Base-by-base conservation (phyloP, 345 rosid species). In the Linum trigynum region DNA sequence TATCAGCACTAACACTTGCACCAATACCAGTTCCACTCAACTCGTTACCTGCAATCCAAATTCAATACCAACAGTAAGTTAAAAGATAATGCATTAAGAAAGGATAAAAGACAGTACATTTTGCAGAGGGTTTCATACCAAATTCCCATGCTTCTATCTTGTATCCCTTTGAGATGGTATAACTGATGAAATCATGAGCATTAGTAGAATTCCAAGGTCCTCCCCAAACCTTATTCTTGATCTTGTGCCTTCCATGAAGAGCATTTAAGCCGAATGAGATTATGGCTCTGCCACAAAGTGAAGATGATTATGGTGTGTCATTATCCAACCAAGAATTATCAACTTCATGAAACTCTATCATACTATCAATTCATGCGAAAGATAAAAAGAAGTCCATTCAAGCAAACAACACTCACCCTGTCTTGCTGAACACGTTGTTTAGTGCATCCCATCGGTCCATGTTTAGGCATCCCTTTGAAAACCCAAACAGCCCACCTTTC, bases 371-470 rank as follows among this genome's bases (percentile, higher is more conserved):
- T 23, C 32, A 23, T 23, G 32, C 32, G 32, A 23, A 23, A 23
- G 32, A 23, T 23, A 23, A 23, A 39, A 16, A 61, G 7, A 8
- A n/a, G 36, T 48, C 9, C 12, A 39, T 53, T 38, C 48, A 63
- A 70, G 72, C 53, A 38, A 58, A 51, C 74, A 32, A 66, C 63
- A 58, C 84, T 77, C 80, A 91, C 99, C 95, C 85, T 0, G 92
- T 77, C 76, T 58, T 63, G 11, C 76, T 77, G 73, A 94, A 76
- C 15, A 90, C 78, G 43, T 65, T 74, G 75, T 88, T 84, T 64
- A 94, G 80, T 65, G 85, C 90, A 65, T 90, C 99, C 99, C 99
- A 94, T 59, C 97, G 86, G 11, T 79, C 80, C 97, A 90, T 84
- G 42, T 68, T 96, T 69, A 94, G 82, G 63, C 99, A 94, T 70